Percentiles rank a stretch among this genome's conserved stretches.
These are phyloP conservation scores for Ascochyta fabae DNA, from an alignment of 2,329 filamentous ascomycete species.

Conservation along the genomic window DNA sequence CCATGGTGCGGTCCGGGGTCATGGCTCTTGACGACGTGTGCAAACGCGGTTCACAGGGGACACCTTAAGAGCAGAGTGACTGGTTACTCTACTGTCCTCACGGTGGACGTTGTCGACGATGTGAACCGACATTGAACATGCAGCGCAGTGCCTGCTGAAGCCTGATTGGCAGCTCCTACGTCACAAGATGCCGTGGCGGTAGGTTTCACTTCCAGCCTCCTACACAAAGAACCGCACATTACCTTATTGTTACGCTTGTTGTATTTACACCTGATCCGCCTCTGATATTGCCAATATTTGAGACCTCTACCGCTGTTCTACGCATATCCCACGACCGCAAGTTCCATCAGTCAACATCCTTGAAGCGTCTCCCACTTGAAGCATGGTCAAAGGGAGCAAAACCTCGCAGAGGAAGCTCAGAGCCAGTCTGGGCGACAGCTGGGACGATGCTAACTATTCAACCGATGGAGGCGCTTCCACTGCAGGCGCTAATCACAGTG, in stretches of 20 bases:
- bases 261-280: neutral
- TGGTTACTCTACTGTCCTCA: neutral
- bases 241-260: constrained; percentile 1
- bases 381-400: constrained; percentile 12
- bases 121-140: neutral
- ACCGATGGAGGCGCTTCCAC: constrained; percentile 37
- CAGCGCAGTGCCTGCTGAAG: neutral
- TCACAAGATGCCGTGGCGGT: constrained; percentile 37
- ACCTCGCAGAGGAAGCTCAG: constrained; percentile 26
- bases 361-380: neutral
- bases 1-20: constrained; percentile 6
- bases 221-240: constrained; percentile 6
- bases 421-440: constrained; percentile 43
- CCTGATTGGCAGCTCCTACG: constrained; percentile 40
- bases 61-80: neutral
- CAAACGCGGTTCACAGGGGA: neutral
- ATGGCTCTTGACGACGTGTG: neutral
- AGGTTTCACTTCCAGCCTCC: constrained; percentile 28
- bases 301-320: neutral
- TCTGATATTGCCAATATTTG: neutral
- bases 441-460: constrained; percentile 41
- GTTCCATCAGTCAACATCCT: neutral
- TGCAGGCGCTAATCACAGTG: constrained; percentile 33
- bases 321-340: neutral
- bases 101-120: too few relatives aligned